Percentiles rank a stretch among this genome's conserved stretches.
These are phyloP conservation scores for Arthrinium puccinioides DNA, from an alignment of 2,329 filamentous ascomycete genomes.

Conservation along the genomic window DNA sequence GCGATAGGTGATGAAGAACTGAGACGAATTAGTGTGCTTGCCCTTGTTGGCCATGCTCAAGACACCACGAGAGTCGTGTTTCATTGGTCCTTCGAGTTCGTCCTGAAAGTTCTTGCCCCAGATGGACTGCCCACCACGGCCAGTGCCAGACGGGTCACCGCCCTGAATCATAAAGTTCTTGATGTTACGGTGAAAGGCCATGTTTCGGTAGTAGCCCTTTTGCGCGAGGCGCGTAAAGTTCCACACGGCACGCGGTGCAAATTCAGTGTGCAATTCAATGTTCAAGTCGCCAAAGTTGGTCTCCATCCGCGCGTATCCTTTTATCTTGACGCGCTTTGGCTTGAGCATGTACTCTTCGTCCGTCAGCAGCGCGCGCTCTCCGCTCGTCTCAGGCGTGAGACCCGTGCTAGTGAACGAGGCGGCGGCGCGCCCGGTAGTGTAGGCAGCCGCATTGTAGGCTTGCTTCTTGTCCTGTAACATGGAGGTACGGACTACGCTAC, in stretches of 20 bases:
- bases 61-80: constrained; percentile 75
- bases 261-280: constrained; percentile 84
- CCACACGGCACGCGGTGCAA: constrained; percentile 89
- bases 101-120: constrained; percentile 95
- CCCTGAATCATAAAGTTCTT: constrained; percentile 97
- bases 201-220: constrained; percentile 80
- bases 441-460: constrained; percentile 78
- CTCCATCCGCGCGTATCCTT: constrained; percentile 84
- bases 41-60: constrained; percentile 98
- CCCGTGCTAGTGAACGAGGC: constrained; percentile 95
- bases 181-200: constrained; percentile 89
- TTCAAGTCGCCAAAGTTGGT: constrained; percentile 82
- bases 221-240: constrained; percentile 88
- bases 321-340: constrained; percentile 78
- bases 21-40: constrained; percentile 92
- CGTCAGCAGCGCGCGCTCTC: constrained; percentile 75
- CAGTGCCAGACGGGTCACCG: constrained; percentile 88
- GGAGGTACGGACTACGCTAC: constrained; percentile 26
- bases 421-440: constrained; percentile 86
- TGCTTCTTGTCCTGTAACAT: constrained; percentile 49
- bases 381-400: constrained; percentile 83
- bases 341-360: constrained; percentile 97
- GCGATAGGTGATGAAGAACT: constrained; percentile 92
- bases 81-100: constrained; percentile 82
- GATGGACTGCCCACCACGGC: constrained; percentile 79